phyloP scores from a whole-genome alignment of 371 early-diverging fungal species.

The Mortierella sp. region DNA sequence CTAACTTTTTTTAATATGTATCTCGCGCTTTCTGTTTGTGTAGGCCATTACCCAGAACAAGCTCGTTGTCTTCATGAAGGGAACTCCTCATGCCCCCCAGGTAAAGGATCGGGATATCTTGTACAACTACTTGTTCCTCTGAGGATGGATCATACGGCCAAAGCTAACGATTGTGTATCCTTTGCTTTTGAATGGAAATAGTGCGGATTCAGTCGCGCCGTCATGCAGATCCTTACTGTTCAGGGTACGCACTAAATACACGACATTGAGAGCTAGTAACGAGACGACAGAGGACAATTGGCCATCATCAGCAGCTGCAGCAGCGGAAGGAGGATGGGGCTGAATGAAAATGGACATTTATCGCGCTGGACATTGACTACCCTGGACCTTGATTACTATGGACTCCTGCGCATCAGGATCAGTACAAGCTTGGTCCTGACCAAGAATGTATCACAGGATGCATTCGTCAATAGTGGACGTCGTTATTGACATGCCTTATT shows the following conservation, averaged over 20 bases:
- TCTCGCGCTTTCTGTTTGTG: not conserved
- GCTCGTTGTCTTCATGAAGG: conserved; percentile 92
- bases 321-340: not conserved
- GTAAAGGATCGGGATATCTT: conserved; percentile 50
- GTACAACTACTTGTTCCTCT: not conserved
- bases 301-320: too few species aligned
- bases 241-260: conserved; percentile 68
- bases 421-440: not conserved
- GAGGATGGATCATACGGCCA: not conserved
- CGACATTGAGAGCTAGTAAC: not conserved
- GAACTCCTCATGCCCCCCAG: conserved; percentile 91
- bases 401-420: not conserved
- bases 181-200: conserved; percentile 35
- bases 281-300: not conserved
- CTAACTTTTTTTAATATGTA: not conserved
- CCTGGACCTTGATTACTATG: not conserved
- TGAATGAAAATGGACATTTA: not conserved
- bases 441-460: not conserved
- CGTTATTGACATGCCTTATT: conserved; percentile 8
- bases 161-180: not conserved
- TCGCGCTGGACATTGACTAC: not conserved
- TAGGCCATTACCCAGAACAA: conserved; percentile 45
- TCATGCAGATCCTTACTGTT: conserved; percentile 89
- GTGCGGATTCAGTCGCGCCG: conserved; percentile 96
- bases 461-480: not conserved